Evolutionary conservation across 2,329 filamentous ascomycete species (phyloP).

Genomic region (Apiospora rasikravindrae): DNA sequence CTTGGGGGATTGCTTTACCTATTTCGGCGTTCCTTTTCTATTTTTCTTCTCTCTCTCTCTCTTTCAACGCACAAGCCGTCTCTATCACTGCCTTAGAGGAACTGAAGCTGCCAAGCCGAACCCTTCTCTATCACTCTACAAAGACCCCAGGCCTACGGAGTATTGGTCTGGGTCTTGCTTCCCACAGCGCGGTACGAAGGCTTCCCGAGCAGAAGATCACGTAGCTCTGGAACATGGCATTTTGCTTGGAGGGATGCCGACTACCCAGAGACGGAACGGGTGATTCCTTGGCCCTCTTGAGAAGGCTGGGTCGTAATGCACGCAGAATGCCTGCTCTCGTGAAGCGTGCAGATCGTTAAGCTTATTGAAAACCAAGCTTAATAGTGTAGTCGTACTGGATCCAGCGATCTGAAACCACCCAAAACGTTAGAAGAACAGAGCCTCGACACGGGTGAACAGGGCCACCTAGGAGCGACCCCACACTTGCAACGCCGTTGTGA

Average conservation of each 20-base stretch:
- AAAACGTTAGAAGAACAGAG: constrained; percentile 1
- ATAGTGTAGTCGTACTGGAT: neutral
- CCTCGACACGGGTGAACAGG: neutral
- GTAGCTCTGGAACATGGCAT: constrained; percentile 8
- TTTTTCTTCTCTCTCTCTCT: neutral
- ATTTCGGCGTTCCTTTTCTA: neutral
- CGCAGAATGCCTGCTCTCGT: neutral
- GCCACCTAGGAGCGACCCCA: neutral
- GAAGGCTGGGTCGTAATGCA: neutral
- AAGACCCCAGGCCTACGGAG: neutral
- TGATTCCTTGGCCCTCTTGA: neutral
- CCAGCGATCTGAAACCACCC: constrained; percentile 14
- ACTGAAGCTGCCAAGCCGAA: neutral
- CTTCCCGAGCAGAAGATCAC: neutral
- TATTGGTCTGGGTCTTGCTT: neutral
- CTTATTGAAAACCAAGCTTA: constrained; percentile 12
- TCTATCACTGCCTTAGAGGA: neutral
- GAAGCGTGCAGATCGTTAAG: constrained; percentile 15
- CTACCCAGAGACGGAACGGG: neutral
- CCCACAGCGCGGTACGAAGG: neutral
- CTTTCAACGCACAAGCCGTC: neutral
- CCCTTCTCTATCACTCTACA: neutral
- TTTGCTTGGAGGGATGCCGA: constrained; percentile 1
- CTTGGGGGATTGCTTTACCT: neutral
- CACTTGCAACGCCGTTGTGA: constrained; percentile 17